Evolutionary conservation across 495 filamentous ascomycete species (phyloP).

Genomic region (Podospora appendiculata): DNA sequence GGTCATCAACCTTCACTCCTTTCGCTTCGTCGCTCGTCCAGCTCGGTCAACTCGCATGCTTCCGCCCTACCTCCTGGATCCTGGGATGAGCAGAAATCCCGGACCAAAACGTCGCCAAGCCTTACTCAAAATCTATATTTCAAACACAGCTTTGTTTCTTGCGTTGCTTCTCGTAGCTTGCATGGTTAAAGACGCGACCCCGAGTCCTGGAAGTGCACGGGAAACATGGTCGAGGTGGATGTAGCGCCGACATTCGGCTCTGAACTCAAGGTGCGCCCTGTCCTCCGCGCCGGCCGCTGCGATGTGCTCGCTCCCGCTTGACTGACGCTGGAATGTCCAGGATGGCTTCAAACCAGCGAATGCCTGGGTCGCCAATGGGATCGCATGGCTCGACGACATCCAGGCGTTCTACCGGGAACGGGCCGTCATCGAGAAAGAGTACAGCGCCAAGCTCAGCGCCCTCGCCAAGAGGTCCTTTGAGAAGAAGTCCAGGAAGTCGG

Average conservation of each 20-base stretch:
- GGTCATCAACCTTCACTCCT: no score
- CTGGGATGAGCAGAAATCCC: no score
- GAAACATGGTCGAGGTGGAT: conserved; percentile 64
- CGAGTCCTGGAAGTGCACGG: conserved; percentile 3
- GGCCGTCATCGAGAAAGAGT: conserved; percentile 91
- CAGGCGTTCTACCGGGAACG: conserved; percentile 96
- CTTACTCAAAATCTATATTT: not conserved
- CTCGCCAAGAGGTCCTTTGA: conserved; percentile 94
- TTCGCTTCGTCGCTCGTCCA: no score
- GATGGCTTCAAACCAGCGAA: conserved; percentile 95
- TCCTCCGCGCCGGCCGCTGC: not conserved
- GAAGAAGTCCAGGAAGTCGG: conserved; percentile 87
- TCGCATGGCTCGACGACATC: conserved; percentile 92
- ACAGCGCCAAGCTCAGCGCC: conserved; percentile 74
- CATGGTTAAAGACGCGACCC: conserved; percentile 16
- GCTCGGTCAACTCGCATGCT: no score
- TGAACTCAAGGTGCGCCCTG: conserved; percentile 72
- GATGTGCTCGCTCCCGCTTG: not conserved
- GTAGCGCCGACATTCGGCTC: conserved; percentile 75
- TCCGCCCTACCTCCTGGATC: no score
- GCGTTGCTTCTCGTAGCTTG: conserved; percentile 1
- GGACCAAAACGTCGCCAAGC: not conserved
- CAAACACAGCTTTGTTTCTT: conserved; percentile 4
- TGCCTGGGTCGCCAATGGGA: conserved; percentile 81
- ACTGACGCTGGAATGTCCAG: conserved; percentile 32